Conservation (phyloP, 2,329 filamentous ascomycete genomes). For the Stachybotrys echinatus region DNA sequence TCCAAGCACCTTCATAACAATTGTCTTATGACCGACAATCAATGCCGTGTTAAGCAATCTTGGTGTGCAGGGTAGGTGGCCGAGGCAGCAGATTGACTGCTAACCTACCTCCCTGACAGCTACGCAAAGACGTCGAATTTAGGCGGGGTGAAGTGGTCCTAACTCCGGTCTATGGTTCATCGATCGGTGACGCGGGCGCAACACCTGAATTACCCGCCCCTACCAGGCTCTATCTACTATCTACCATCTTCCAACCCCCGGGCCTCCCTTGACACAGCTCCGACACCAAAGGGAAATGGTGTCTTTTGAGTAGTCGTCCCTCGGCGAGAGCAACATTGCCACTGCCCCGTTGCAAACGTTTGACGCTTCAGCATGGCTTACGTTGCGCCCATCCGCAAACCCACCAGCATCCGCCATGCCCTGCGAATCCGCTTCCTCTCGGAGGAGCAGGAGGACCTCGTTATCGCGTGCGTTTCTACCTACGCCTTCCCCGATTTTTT, state of each 20-base stretch:
- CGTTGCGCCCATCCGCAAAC: constrained; percentile 84
- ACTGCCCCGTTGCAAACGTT: neutral
- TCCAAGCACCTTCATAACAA: neutral
- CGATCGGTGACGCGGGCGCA: neutral
- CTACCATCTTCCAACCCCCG: no score
- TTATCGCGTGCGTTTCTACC: constrained; percentile 67
- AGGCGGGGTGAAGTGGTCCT: no score
- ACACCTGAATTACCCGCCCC: no score
- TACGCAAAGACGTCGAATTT: no score
- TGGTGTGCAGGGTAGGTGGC: no score
- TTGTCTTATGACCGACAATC: neutral
- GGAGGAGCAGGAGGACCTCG: constrained; percentile 71
- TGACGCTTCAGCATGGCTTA: constrained; percentile 67
- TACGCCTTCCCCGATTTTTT: neutral
- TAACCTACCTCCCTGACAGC: no score
- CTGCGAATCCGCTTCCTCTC: constrained; percentile 73
- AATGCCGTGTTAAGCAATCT: no score
- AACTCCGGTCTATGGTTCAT: constrained; percentile 11
- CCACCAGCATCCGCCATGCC: constrained; percentile 87
- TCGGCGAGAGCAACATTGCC: constrained; percentile 11
- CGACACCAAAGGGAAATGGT: neutral
- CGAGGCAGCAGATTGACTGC: no score
- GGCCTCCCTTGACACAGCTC: no score
- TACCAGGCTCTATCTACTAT: no score
- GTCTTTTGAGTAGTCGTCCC: constrained; percentile 5